Evolutionary conservation across 495 filamentous ascomycete genomes (phyloP).

Genomic region (Aspergillus funiculosus): DNA sequence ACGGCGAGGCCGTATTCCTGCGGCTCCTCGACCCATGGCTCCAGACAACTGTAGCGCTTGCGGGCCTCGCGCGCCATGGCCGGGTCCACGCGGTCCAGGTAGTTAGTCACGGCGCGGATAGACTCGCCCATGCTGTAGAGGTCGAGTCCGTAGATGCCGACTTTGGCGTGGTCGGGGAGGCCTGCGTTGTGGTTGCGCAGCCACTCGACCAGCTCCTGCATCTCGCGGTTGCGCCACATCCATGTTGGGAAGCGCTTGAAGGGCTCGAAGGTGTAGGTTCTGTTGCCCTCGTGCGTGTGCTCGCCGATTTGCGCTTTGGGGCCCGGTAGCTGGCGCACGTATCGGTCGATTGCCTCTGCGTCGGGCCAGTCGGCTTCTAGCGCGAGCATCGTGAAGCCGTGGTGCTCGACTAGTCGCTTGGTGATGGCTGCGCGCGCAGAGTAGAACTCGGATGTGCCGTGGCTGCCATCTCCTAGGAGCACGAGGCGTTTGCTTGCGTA

Average conservation of each 20-base stretch:
- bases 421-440: constrained; percentile 50
- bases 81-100: constrained; percentile 47
- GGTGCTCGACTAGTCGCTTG: constrained; percentile 45
- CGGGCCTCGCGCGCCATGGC: constrained; percentile 42
- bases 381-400: constrained; percentile 53
- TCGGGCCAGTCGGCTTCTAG: constrained; percentile 58
- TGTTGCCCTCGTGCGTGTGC: neutral
- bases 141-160: constrained; percentile 51
- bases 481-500: constrained; percentile 42
- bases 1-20: constrained; percentile 47
- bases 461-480: constrained; percentile 52
- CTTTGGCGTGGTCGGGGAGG: constrained; percentile 28
- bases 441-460: constrained; percentile 59
- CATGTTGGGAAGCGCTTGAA: constrained; percentile 55
- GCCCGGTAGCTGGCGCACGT: constrained; percentile 45
- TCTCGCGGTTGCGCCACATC: constrained; percentile 58
- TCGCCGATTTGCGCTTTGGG: constrained; percentile 30
- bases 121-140: constrained; percentile 51
- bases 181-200: constrained; percentile 41
- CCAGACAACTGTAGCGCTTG: constrained; percentile 42
- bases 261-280: constrained; percentile 26
- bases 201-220: constrained; percentile 55
- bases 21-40: constrained; percentile 50
- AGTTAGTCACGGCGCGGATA: constrained; percentile 47
- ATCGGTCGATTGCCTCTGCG: constrained; percentile 51